Conservation (phyloP, 2,329 filamentous ascomycete genomes). For the Aaosphaeria arxii region DNA sequence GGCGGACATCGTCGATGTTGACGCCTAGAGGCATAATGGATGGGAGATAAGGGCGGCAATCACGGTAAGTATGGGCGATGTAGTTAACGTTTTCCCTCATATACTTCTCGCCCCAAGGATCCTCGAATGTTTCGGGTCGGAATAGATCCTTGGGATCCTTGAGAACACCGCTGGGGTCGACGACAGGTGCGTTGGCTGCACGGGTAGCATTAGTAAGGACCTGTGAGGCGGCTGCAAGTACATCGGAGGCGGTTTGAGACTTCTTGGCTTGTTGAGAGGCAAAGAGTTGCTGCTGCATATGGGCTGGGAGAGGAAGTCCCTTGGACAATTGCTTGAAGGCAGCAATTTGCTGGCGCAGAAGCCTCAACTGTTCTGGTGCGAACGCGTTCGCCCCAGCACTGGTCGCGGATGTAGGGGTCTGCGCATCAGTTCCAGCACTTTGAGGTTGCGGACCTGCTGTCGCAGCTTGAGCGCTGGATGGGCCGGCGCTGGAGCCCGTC, state of each 20-base stretch:
- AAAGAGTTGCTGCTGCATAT: slow-evolving; percentile 81
- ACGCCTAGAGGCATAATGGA: slow-evolving; percentile 86
- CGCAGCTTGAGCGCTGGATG: slow-evolving; percentile 15
- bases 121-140: slow-evolving; percentile 55
- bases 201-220: slow-evolving; percentile 51
- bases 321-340: slow-evolving; percentile 90
- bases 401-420: slow-evolving; percentile 28
- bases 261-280: slow-evolving; percentile 63
- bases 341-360: slow-evolving; percentile 80
- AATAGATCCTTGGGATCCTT: slow-evolving; percentile 20
- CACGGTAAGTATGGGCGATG: slow-evolving; percentile 71
- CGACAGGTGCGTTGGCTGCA: slow-evolving; percentile 35
- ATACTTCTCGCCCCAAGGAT: slow-evolving; percentile 36
- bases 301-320: slow-evolving; percentile 75
- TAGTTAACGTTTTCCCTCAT: slow-evolving; percentile 67
- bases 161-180: slow-evolving; percentile 39
- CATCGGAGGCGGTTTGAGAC: slow-evolving; percentile 36
- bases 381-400: slow-evolving; percentile 18
- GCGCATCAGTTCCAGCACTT: slow-evolving; percentile 36
- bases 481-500: slow-evolving; percentile 4
- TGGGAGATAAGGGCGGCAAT: slow-evolving; percentile 76
- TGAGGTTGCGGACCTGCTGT: slow-evolving; percentile 22
- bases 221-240: slow-evolving; percentile 45
- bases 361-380: slow-evolving; percentile 68
- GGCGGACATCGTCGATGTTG: slow-evolving; percentile 74